Conservation (phyloP, 2,329 filamentous ascomycete genomes). For the Cercospora sp. region DNA sequence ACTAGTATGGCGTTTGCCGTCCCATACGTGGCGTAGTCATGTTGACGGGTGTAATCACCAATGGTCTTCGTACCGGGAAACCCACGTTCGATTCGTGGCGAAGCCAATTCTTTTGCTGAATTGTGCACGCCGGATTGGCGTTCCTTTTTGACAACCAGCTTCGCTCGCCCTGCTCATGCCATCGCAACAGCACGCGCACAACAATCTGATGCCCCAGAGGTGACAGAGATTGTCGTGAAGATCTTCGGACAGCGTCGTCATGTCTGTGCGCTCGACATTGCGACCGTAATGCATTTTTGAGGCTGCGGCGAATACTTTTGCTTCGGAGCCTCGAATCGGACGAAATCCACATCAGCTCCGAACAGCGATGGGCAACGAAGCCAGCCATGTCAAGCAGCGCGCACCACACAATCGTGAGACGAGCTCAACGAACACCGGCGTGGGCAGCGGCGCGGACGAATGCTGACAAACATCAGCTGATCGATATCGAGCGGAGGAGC, state of each 20-base stretch:
- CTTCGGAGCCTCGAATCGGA: neutral
- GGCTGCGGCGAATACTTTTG: neutral
- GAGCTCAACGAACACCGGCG: neutral
- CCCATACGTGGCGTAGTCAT: neutral
- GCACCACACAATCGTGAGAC: neutral
- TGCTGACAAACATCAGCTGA: neutral
- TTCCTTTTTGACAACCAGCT: neutral
- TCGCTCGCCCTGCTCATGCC: neutral
- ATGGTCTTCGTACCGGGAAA: neutral
- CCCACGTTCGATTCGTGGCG: conserved; percentile 8
- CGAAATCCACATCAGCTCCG: neutral
- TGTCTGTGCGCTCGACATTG: neutral
- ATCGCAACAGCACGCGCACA: neutral
- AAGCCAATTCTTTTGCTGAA: neutral
- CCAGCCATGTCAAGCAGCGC: neutral
- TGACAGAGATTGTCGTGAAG: neutral
- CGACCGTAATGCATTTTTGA: neutral
- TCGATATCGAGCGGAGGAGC: neutral
- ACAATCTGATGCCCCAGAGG: neutral
- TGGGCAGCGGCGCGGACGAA: neutral
- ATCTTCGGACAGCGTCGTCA: neutral
- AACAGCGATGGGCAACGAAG: neutral
- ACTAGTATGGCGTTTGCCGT: neutral
- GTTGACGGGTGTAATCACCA: neutral
- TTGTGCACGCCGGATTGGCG: neutral